Base-by-base conservation (phyloP, 768 basidiomycete genomes). In the Suillus tomentosus region DNA sequence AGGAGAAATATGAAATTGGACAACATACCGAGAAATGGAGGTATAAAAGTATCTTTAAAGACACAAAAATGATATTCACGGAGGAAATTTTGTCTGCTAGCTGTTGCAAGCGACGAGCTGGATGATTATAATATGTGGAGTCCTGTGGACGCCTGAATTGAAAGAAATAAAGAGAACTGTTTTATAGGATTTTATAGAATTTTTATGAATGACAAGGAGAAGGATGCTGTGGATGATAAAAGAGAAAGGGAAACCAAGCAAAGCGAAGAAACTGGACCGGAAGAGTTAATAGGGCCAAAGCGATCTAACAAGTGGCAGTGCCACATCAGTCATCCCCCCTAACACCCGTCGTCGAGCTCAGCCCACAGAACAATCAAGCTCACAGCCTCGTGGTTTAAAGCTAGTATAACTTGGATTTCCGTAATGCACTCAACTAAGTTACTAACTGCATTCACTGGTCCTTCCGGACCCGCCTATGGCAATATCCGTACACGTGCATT, bases 191-290 rank as follows among this genome's bases (percentile, higher is more conserved):
- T 63, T 62, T 57, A 59, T 37, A 42, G 19, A 56, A 27, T 60
- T 64, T 63, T 64, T 59, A 15, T n/a, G 34, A 60, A 64, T 64
- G 56, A 59, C 39, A 61, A 62, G 54, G 56, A 64, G 65, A 66
- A 65, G 54, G 48, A 64, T 65, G 66, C 45, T 62, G 60, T 55
- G 60, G 59, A 40, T 36, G 63, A 59, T 62, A 58, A 62, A 65
- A 67, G 63, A 66, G 62, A 62, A 73, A 67, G 69, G 73, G 72
- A 74, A 76, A 73, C 51, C 51, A 53, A 77, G 74, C 72, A 74
- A 69, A 73, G 70, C 65, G 69, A 24, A 58, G 56, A 22, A 39
- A 37, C 14, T 54, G 17, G 22, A 55, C 36, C 9, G 10, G 36
- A 37, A 37, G 36, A 37, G 36, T 37, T 37, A 8, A 37, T 37